A percentile compares a stretch with the other conserved stretches of the same genome.
Conservation (phyloP, 169 alveolate genomes). For the Plasmodium sp. region DNA sequence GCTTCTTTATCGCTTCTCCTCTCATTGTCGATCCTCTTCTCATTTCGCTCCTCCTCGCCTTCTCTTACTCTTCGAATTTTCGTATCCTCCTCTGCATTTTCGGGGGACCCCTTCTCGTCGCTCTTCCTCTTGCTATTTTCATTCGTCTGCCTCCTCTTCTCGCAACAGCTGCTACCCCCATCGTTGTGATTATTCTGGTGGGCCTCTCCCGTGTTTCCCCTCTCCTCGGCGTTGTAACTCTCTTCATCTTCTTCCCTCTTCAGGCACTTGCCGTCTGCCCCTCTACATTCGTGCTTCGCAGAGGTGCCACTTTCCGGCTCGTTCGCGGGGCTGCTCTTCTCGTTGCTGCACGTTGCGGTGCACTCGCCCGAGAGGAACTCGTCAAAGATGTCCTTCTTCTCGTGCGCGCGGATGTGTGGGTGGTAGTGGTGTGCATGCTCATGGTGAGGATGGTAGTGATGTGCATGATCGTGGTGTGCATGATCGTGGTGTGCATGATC, state of each 20-base stretch:
- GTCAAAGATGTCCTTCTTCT: slow-evolving; percentile 29
- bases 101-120: neutral
- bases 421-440: neutral
- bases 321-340: neutral
- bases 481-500: neutral
- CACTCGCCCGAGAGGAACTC: slow-evolving; percentile 30
- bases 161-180: neutral
- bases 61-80: slow-evolving; percentile 17
- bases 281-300: neutral
- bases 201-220: neutral
- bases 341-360: neutral
- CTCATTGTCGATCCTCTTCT: neutral
- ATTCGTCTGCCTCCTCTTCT: neutral
- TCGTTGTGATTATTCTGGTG: neutral
- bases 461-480: neutral
- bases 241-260: slow-evolving; percentile 4
- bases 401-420: neutral
- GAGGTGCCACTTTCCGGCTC: neutral
- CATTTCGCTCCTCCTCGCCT: slow-evolving; percentile 2
- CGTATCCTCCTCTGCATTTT: slow-evolving; percentile 10
- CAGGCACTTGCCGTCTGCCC: neutral
- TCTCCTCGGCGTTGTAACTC: neutral
- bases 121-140: slow-evolving; percentile 26
- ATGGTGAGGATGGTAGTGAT: neutral
- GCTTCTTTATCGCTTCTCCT: neutral